phyloP scores from a whole-genome alignment of 495 filamentous ascomycete genomes.

The Aspergillus ellipticus region DNA sequence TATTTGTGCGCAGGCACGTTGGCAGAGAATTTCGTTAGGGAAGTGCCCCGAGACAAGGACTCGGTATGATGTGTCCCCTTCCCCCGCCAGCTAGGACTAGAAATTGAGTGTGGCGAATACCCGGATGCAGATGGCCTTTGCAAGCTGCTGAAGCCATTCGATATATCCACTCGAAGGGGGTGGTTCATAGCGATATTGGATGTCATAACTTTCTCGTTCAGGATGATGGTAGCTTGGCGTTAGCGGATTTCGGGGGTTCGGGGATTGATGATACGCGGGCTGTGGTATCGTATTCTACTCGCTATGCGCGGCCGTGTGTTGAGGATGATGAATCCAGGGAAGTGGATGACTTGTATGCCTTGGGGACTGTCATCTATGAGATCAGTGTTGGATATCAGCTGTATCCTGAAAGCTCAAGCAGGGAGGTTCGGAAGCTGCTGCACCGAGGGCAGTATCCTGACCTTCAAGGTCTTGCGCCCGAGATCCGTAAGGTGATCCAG shows the following conservation, averaged over 20 bases:
- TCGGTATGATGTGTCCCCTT: too few species aligned
- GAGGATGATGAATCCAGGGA: background rate
- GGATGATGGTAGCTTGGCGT: background rate
- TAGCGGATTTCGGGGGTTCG: slow-evolving; percentile 2
- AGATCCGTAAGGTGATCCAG: background rate
- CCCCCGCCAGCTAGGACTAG: too few species aligned
- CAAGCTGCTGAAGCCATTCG: background rate
- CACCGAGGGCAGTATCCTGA: background rate
- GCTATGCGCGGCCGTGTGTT: background rate
- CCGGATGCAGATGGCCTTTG: slow-evolving; percentile 1
- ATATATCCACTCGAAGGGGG: background rate
- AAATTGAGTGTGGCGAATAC: too few species aligned
- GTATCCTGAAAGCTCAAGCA: background rate
- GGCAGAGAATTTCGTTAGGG: background rate
- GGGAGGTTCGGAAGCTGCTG: background rate
- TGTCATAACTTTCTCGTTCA: slow-evolving; percentile 2
- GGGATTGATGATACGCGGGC: background rate
- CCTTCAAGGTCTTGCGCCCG: background rate
- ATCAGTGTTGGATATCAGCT: background rate
- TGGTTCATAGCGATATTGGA: slow-evolving; percentile 1
- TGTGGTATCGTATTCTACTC: background rate
- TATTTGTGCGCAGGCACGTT: background rate
- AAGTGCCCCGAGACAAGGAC: background rate
- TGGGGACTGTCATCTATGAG: slow-evolving; percentile 1
- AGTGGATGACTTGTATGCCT: background rate